Evolutionary conservation across 176 grass and related monocot genomes (phyloP).

Genomic region (Tillandsia leiboldiana): DNA sequence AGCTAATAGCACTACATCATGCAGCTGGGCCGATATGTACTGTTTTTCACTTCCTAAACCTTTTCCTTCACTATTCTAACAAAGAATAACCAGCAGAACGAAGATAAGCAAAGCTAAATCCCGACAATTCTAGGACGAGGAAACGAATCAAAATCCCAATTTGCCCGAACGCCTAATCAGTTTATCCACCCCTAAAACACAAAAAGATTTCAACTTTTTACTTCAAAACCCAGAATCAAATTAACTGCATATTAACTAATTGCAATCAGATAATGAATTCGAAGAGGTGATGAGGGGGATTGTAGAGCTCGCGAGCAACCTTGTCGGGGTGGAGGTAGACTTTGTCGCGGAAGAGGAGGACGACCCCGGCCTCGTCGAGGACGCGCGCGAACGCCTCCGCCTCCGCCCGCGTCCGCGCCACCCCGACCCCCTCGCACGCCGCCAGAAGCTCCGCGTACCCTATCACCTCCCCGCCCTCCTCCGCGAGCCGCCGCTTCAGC

Average conservation of each 20-base stretch:
- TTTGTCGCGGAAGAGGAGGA: constrained; percentile 60
- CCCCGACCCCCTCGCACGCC: constrained; percentile 41
- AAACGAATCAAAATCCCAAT: no score
- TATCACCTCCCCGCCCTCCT: constrained; percentile 34
- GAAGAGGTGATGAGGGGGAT: neutral
- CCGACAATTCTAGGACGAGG: no score
- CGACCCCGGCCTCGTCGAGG: constrained; percentile 46
- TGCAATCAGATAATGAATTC: neutral
- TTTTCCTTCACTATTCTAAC: no score
- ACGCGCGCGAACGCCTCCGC: constrained; percentile 32
- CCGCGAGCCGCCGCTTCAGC: constrained; percentile 42
- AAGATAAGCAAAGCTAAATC: no score
- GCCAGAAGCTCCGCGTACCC: constrained; percentile 44
- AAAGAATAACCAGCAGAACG: no score
- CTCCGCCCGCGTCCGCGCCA: constrained; percentile 36
- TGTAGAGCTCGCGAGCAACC: constrained; percentile 10
- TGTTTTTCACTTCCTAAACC: no score
- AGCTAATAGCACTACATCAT: no score
- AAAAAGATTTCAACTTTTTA: no score
- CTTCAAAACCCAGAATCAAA: neutral
- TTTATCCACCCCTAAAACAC: no score
- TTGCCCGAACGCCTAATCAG: no score
- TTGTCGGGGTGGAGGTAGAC: constrained; percentile 68
- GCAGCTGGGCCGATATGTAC: no score
- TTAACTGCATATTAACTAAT: neutral